Evolutionary conservation across 208 protist species (phyloP), one percentile per base, ranked within the genome.

Genomic region (Eutreptiella sp.): DNA sequence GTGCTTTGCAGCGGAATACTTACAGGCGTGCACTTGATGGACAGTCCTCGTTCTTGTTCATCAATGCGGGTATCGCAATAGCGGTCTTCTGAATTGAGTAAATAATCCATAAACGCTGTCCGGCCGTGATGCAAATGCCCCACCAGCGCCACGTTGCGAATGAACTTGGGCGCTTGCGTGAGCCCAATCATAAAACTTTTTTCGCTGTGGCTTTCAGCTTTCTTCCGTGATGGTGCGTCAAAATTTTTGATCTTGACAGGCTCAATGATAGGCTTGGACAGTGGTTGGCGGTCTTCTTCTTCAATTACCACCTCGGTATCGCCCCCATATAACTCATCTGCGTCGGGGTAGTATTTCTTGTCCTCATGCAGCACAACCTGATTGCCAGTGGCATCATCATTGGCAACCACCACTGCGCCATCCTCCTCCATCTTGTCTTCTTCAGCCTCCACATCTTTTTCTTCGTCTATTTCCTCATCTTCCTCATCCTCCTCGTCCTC

Each of bases 101-200:
- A 54, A 24, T 83, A 43, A 55, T 97, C 83, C 46, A 98, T 70
- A 24, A 99, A 66, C 0, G 85, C 81, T 0, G 96, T 98, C 77
- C 99, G 99, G 53, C 97, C 97, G 68, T 97, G 91, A 53, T 97
- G 90, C 31, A 99, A 65, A 23, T 89, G 65, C 7, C 97, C 96
- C 28, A 92, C 67, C 21, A 99, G 28, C 14, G 72, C 85, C 7
- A 98, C 75, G 68, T 94, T 98, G 57, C 94, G 77, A 42, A 97
- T 80, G 26, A 90, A 43, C 16, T 77, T 66, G 32, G 23, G 11
- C 21, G 46, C 33, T 16, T 57, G 19, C 42, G 38, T 75, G n/a
- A 76, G 11, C 26, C 38, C 14, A 34, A 26, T 11, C 1, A 69
- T 4, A 21, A 57, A 57, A 26, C 42, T 83, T 43, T 74, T 50